Evolutionary conservation across 768 basidiomycete species (phyloP).

Genomic region (Tricholoma sp.): DNA sequence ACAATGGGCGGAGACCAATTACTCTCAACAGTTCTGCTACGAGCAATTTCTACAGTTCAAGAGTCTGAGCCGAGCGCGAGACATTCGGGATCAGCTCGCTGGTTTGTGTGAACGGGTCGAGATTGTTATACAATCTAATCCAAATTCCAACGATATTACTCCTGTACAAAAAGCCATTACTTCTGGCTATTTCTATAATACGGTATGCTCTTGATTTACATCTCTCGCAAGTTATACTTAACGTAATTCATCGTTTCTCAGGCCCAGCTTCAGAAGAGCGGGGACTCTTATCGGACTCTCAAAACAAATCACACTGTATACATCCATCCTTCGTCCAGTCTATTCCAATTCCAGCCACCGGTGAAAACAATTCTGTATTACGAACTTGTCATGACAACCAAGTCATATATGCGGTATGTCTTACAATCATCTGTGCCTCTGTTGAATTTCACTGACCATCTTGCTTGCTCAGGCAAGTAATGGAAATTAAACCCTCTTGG

Average conservation of each 20-base stretch:
- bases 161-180: slow-evolving; percentile 95
- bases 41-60: slow-evolving; percentile 96
- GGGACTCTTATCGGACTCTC: slow-evolving; percentile 94
- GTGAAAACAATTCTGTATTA: slow-evolving; percentile 89
- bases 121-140: slow-evolving; percentile 80
- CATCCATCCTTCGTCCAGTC: slow-evolving; percentile 91
- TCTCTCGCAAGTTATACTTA: background rate
- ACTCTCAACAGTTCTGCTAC: slow-evolving; percentile 95
- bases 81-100: slow-evolving; percentile 94
- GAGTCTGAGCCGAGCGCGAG: slow-evolving; percentile 87
- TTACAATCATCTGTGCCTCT: background rate
- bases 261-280: slow-evolving; percentile 92
- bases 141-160: slow-evolving; percentile 89
- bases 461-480: slow-evolving; percentile 61
- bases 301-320: slow-evolving; percentile 96
- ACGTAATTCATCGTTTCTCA: slow-evolving; percentile 20
- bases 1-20: slow-evolving; percentile 98
- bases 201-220: slow-evolving; percentile 41
- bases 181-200: slow-evolving; percentile 94
- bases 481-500: slow-evolving; percentile 98
- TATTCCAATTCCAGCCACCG: slow-evolving; percentile 95
- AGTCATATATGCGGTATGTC: slow-evolving; percentile 85
- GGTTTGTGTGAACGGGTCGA: slow-evolving; percentile 96
- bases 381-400: slow-evolving; percentile 95
- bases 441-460: background rate